These are phyloP conservation scores for Plasmodium cynomolgi DNA, from an alignment of 169 alveolate genomes.

Conservation along the genomic window DNA sequence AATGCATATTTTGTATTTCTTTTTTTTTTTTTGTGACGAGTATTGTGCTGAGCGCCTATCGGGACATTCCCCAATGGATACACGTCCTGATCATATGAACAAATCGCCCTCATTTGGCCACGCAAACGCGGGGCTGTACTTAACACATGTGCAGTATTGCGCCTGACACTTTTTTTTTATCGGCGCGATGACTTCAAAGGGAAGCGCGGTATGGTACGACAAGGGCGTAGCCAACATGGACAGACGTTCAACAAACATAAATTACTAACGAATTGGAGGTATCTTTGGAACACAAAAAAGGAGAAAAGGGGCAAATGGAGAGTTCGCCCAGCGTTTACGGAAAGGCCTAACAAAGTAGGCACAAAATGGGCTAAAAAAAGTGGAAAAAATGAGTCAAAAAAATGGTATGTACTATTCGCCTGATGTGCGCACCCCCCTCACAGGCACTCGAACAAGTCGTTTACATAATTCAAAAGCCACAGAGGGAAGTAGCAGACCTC, in stretches of 20 bases:
- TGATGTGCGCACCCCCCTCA: background rate
- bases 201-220: background rate
- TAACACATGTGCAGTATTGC: background rate
- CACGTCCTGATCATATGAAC: background rate
- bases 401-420: background rate
- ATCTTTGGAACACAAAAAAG: background rate
- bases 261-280: background rate
- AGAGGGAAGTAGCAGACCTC: conserved; percentile 66
- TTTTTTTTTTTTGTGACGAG: background rate
- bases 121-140: background rate
- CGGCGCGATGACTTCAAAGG: background rate
- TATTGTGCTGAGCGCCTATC: background rate
- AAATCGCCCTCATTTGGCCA: background rate
- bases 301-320: background rate
- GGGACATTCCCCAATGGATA: background rate
- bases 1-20: background rate
- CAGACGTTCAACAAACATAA: background rate
- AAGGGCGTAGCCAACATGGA: background rate
- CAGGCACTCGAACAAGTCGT: conserved; percentile 71
- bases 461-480: conserved; percentile 65
- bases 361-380: background rate
- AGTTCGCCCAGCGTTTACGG: background rate
- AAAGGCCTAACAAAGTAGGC: background rate
- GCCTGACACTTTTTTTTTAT: background rate
- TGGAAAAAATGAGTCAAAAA: no score